Evolutionary conservation across 768 basidiomycete species (phyloP), one percentile per base, ranked within the genome.

Genomic region (Gautieria morchelliformis): DNA sequence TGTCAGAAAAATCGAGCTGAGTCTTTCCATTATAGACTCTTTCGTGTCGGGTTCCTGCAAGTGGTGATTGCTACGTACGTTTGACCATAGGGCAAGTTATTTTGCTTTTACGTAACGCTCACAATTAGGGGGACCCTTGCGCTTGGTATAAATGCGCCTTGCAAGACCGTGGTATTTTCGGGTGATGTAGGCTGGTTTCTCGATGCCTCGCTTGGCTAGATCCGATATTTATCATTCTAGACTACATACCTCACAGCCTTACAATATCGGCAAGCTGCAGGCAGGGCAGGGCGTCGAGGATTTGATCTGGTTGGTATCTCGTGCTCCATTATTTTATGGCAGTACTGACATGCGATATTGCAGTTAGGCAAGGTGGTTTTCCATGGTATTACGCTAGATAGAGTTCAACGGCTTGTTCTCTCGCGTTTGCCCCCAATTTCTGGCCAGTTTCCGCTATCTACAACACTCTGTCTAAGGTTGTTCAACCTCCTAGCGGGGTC

Each of bases 131-230:
- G 81, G 1, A 87, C 85, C 5, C 71, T 87, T 55, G 85, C 86
- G 1, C 71, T 88, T 14, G 87, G 86, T 58, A 88, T 88, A 63
- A 88, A 88, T 63, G 85, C 84, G 0, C 86, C 86, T 0, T 75
- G 83, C 0, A 84, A 79, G 62, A 83, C 86, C 0, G 74, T 79
- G 1, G 74, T 83, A 7, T 87, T 87, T 62, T 79, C 76, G 53
- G 80, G 79, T 0, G 83, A 84, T 65, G 45, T 46, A 27, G 17
- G 19, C 17, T 27, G 19, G 24, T 11, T 27, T 46, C 35, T 14
- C n/a, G n/a, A 37, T 37, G 35, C 84, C 83, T 0, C 78, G 79
- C 1, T 82, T 58, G 27, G 27, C 27, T 27, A 3, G 27, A 27
- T 64, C 62, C 10, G 8, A 37, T 37, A 37, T 14, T 9, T 9